These are phyloP conservation scores for Lanzia echinophila DNA, from an alignment of 2,329 filamentous ascomycete species.

Conservation along the genomic window DNA sequence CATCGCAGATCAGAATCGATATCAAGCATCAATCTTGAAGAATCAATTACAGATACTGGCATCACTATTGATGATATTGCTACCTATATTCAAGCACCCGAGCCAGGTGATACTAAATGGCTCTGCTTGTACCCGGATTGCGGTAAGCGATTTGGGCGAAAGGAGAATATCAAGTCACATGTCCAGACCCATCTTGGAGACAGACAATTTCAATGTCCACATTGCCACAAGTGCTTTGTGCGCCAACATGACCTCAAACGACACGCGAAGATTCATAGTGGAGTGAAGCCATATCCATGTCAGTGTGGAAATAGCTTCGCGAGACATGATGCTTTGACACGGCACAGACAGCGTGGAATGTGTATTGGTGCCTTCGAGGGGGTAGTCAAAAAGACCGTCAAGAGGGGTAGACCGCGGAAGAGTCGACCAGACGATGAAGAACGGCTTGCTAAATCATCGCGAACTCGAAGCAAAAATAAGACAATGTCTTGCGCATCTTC, in stretches of 20 bases:
- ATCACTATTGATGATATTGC: constrained; percentile 81
- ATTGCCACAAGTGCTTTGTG: constrained; percentile 92
- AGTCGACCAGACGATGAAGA: constrained; percentile 45
- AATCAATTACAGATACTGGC: constrained; percentile 68
- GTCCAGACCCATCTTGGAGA: constrained; percentile 97
- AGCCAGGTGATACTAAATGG: constrained; percentile 71
- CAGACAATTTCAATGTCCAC: constrained; percentile 87
- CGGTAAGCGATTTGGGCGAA: constrained; percentile 85
- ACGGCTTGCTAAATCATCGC: constrained; percentile 50
- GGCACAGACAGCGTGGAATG: constrained; percentile 92
- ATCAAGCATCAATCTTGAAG: constrained; percentile 55
- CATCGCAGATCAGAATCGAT: constrained; percentile 55
- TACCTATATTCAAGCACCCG: constrained; percentile 65
- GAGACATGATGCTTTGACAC: constrained; percentile 87
- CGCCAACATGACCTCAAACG: constrained; percentile 95
- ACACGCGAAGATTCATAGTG: constrained; percentile 95
- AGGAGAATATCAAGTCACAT: constrained; percentile 98
- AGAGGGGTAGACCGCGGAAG: constrained; percentile 60
- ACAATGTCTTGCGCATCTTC: constrained; percentile 37
- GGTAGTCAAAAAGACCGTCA: constrained; percentile 57
- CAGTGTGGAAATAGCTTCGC: constrained; percentile 93
- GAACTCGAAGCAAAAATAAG: constrained; percentile 50
- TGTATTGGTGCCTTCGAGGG: constrained; percentile 93
- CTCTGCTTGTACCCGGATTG: constrained; percentile 71
- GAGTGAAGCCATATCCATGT: constrained; percentile 91